Conservation (phyloP, 1,139 yeast species). For the Debaryomyces sp. region DNA sequence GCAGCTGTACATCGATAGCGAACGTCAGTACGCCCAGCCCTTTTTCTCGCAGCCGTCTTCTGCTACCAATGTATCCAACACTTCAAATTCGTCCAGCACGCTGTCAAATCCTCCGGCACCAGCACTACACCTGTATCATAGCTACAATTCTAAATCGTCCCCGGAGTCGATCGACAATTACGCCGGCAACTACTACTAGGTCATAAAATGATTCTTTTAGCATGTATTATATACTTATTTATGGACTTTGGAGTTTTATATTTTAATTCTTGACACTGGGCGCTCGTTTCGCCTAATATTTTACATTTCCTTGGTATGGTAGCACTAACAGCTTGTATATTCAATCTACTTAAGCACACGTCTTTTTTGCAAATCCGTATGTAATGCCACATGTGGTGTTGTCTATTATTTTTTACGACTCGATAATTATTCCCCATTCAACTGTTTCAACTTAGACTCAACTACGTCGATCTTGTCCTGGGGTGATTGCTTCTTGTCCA, state of each 20-base stretch:
- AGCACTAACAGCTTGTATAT: background rate
- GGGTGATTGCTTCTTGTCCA: conserved; percentile 67
- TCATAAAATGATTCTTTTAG: background rate
- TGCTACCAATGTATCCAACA: background rate
- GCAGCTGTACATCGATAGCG: conserved; percentile 1
- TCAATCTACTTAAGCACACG: background rate
- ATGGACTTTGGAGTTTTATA: background rate
- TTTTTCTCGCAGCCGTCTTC: background rate
- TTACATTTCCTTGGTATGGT: background rate
- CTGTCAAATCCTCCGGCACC: background rate
- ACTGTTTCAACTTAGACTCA: conserved; percentile 46
- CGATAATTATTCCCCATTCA: background rate
- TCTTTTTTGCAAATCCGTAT: background rate
- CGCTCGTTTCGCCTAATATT: background rate
- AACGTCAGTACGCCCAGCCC: conserved; percentile 4
- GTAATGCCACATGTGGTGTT: background rate
- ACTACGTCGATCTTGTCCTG: conserved; percentile 68
- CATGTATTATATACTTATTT: conserved; percentile 6
- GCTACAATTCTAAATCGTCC: conserved; percentile 5
- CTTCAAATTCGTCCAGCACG: background rate
- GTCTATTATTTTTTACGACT: background rate
- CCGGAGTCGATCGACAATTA: conserved; percentile 4
- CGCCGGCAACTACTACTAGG: conserved; percentile 3
- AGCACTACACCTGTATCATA: conserved; percentile 1
- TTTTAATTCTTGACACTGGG: conserved; percentile 2